A percentile compares a stretch with the other conserved stretches of the same genome.
Conservation (phyloP, 768 basidiomycete species). For the Suillus bovinus region DNA sequence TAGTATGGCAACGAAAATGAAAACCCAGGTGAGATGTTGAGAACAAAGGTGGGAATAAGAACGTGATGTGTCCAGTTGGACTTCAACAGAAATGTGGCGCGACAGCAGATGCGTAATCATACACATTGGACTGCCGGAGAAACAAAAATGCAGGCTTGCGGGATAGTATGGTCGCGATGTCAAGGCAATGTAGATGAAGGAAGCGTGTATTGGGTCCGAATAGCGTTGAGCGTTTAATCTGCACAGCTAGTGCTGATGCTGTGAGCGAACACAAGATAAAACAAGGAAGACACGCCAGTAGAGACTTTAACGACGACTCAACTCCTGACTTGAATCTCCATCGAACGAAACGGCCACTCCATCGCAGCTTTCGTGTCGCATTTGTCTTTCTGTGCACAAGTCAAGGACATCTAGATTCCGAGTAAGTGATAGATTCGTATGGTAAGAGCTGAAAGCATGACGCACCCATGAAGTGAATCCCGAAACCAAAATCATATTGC, state of each 20-base stretch:
- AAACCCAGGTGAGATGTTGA: neutral
- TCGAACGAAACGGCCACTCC: neutral
- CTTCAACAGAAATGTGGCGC: neutral
- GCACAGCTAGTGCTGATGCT: neutral
- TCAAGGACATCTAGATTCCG: neutral
- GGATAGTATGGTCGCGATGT: neutral
- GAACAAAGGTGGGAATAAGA: neutral
- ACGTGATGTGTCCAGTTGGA: neutral
- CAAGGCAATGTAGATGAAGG: neutral
- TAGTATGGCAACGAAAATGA: neutral
- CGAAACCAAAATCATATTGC: neutral
- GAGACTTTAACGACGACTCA: neutral
- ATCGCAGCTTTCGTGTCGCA: neutral
- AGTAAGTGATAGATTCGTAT: neutral
- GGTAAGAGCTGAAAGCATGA: neutral
- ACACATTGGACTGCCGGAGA: neutral
- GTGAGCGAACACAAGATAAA: no score
- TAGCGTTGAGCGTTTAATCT: neutral
- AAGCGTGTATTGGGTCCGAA: neutral
- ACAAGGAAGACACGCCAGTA: neutral
- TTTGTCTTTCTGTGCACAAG: neutral
- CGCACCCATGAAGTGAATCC: neutral
- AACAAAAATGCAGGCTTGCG: neutral
- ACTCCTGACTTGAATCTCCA: neutral
- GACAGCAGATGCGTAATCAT: neutral